Conservation (phyloP, 345 rosid species). For the Clausena lansium region DNA sequence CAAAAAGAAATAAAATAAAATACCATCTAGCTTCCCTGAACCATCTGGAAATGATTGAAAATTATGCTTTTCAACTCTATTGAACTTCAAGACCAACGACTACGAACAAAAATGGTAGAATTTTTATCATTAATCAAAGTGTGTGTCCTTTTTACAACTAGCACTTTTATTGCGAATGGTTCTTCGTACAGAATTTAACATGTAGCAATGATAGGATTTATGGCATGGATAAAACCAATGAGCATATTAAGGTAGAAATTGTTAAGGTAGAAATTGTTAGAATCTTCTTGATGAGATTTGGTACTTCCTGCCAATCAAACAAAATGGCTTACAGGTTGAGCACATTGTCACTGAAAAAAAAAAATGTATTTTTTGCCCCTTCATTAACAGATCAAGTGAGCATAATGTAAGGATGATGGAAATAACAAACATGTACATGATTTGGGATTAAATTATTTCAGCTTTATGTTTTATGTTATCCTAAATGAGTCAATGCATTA, state of each 20-base stretch:
- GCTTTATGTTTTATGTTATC: background rate
- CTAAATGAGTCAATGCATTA: background rate
- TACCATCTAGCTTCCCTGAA: background rate
- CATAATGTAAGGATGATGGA: background rate
- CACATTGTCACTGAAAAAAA: no score
- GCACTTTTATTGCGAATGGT: no score
- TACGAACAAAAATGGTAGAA: background rate
- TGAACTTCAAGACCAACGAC: background rate
- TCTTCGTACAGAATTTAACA: background rate
- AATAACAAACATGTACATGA: background rate
- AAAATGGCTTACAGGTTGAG: background rate
- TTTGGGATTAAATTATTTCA: slow-evolving; percentile 3
- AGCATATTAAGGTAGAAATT: background rate
- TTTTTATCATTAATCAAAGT: background rate
- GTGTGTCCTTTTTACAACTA: background rate
- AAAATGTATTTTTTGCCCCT: background rate
- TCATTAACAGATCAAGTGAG: background rate
- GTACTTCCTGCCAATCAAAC: background rate
- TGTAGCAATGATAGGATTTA: background rate
- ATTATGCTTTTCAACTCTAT: background rate
- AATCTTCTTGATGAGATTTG: background rate
- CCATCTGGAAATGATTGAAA: background rate
- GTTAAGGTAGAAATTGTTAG: background rate
- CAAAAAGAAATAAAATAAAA: background rate
- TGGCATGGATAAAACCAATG: background rate